Evolutionary conservation across 2,329 filamentous ascomycete species (phyloP), one percentile per base, ranked within the genome.

Genomic region (Talaromyces sp.): DNA sequence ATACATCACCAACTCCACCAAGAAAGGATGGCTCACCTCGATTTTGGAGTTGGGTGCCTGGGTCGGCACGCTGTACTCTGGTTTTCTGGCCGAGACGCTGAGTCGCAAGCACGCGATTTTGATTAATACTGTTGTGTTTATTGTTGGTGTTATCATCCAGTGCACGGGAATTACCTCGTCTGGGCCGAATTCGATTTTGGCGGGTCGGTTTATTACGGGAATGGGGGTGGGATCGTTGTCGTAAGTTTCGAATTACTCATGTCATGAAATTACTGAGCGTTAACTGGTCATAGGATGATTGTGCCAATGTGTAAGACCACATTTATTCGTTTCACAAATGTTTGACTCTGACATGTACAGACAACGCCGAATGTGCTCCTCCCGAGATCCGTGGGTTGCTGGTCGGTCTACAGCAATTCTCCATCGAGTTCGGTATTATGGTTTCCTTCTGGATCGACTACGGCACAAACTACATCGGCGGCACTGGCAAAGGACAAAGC

Each of bases 1-100:
- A 28, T 68, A 65, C 11, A 67, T 64, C 30, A 62, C 59, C 54
- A 64, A 70, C 58, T 17, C 60, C 42, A 67, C 66, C 1, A 66
- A 67, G 36, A 71, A 69, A 63, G 67, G 70, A 27, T 70, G 69
- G 70, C 54, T 71, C 25, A 71, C 70, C 17, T 62, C 88, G 2
- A 91, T 91, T 65, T 84, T 92, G 28, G 88, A 92, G 70, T 82
- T 92, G 1, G 89, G 89, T 58, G 89, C 89, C 51, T 92, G 89
- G 89, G 70, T 91, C n/a, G 90, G 90, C 42, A 85, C 87, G 0
- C 74, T 93, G 3, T 79, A 88, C 47, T 89, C 85, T 2, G 87
- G 89, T 1, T 88, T 88, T 68, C 72, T 92, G n/a, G 89, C 89
- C 19, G 89, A 92, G 70, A 79, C 82, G 3, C 72, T 87, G 56